Percentiles rank a stretch among this genome's conserved stretches.
Evolutionary conservation across 2,329 filamentous ascomycete species (phyloP).

Genomic region (Fusarium sp.): DNA sequence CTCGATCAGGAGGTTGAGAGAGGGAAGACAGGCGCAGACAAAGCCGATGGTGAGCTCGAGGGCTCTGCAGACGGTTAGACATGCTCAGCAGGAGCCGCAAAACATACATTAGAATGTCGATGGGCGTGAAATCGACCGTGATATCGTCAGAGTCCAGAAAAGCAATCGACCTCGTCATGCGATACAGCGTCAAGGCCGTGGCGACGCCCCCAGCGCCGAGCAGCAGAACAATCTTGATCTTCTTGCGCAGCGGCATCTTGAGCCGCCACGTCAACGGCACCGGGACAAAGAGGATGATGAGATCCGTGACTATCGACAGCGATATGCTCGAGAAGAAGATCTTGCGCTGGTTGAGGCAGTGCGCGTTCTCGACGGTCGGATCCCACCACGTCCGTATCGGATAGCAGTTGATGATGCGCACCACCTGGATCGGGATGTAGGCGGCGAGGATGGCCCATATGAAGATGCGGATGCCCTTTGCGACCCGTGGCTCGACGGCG

Average conservation of each 20-base stretch:
- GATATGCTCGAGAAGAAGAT: conserved; percentile 38
- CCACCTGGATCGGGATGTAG: conserved; percentile 41
- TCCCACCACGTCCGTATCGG: conserved; percentile 57
- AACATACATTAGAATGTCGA: conserved; percentile 37
- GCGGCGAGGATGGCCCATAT: conserved; percentile 31
- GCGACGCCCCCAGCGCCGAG: conserved; percentile 38
- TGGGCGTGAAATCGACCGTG: conserved; percentile 32
- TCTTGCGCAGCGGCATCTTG: conserved; percentile 29
- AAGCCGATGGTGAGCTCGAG: conserved; percentile 40
- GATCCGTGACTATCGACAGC: conserved; percentile 32
- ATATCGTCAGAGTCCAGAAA: conserved; percentile 38
- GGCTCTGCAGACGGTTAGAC: conserved; percentile 7
- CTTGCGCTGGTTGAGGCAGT: conserved; percentile 52
- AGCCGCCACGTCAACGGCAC: conserved; percentile 36
- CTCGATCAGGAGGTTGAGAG: conserved; percentile 33
- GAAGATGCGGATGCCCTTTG: conserved; percentile 32
- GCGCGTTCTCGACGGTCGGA: conserved; percentile 34
- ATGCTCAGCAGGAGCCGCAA: rapidly evolving
- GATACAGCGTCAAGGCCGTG: conserved; percentile 33
- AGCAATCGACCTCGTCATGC: conserved; percentile 11
- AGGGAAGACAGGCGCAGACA: conserved; percentile 40
- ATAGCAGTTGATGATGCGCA: conserved; percentile 56
- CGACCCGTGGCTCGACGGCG: conserved; percentile 26
- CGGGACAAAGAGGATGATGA: conserved; percentile 33
- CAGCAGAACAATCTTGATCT: conserved; percentile 38